Conservation (phyloP, 1,284 basidiomycete genomes). For the Mycena citricolor region DNA sequence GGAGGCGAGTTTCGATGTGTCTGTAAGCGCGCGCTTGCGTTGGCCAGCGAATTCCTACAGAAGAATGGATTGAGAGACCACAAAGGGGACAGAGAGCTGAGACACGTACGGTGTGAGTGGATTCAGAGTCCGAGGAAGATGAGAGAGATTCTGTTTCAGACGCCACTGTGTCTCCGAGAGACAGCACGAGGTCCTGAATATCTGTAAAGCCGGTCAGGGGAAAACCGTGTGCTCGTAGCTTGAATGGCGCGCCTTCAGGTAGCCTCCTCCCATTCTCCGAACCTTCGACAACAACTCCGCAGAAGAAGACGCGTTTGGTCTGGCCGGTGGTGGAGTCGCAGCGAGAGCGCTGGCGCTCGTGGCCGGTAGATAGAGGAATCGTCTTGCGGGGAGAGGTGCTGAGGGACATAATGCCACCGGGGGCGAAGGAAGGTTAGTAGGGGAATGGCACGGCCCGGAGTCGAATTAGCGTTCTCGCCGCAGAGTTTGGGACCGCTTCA, state of each 20-base stretch:
- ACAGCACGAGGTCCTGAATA: slow-evolving; percentile 75
- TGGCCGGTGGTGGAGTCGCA: slow-evolving; percentile 37
- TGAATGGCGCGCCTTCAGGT: slow-evolving; percentile 51
- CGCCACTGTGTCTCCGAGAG: slow-evolving; percentile 64
- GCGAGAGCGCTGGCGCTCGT: slow-evolving; percentile 46
- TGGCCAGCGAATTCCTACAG: slow-evolving; percentile 43
- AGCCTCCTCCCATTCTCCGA: slow-evolving; percentile 65
- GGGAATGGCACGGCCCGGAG: no score
- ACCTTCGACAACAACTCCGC: slow-evolving; percentile 79
- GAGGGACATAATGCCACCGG: slow-evolving; percentile 38
- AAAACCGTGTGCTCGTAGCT: background rate
- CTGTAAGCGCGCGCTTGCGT: slow-evolving; percentile 58
- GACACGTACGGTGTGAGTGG: slow-evolving; percentile 43
- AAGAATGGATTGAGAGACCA: slow-evolving; percentile 8
- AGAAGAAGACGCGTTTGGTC: slow-evolving; percentile 77
- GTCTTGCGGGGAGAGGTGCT: slow-evolving; percentile 67
- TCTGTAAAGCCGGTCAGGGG: slow-evolving; percentile 45
- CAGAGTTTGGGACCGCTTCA: no score
- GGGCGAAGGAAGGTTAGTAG: slow-evolving; percentile 17
- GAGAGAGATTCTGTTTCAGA: slow-evolving; percentile 43
- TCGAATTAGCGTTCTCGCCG: no score
- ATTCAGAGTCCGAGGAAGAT: slow-evolving; percentile 39
- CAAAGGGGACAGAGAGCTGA: slow-evolving; percentile 6
- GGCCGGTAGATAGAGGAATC: slow-evolving; percentile 65
- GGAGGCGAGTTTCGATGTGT: slow-evolving; percentile 63